A percentile compares a stretch with the other conserved stretches of the same genome.
Conservation (phyloP, 176 grass and related monocot genomes). For the Neostapfia colusana region DNA sequence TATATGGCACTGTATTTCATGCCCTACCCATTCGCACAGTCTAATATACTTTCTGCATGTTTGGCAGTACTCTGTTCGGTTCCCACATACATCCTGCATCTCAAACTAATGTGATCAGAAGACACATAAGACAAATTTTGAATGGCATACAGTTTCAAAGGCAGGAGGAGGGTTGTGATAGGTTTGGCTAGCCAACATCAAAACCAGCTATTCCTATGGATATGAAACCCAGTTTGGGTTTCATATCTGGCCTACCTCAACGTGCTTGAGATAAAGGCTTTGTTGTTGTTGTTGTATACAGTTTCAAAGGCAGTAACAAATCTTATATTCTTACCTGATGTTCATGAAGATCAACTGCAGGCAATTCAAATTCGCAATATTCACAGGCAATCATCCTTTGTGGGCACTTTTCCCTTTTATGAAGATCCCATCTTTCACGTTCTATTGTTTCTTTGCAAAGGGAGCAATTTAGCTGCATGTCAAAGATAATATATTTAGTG, state of each 20-base stretch:
- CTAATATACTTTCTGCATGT: slow-evolving; percentile 83
- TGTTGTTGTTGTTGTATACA: too few relatives aligned
- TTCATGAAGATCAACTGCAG: slow-evolving; percentile 75
- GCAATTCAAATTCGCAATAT: slow-evolving; percentile 93
- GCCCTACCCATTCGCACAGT: slow-evolving; percentile 63
- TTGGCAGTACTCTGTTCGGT: slow-evolving; percentile 83
- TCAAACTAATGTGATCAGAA: slow-evolving; percentile 29
- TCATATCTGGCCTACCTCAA: too few relatives aligned
- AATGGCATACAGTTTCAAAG: not conserved
- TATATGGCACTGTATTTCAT: slow-evolving; percentile 64
- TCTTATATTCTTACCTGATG: slow-evolving; percentile 74
- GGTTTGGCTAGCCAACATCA: too few relatives aligned
- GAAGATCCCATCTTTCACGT: slow-evolving; percentile 62
- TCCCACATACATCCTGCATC: slow-evolving; percentile 92
- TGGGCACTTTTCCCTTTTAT: slow-evolving; percentile 71
- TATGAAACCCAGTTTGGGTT: too few relatives aligned
- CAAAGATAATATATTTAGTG: slow-evolving; percentile 28
- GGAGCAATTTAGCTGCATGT: slow-evolving; percentile 64
- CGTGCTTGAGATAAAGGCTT: too few relatives aligned
- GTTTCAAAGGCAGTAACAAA: not conserved
- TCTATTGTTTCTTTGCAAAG: slow-evolving; percentile 78
- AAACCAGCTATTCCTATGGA: too few relatives aligned
- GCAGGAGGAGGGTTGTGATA: too few relatives aligned
- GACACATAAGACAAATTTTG: not conserved
- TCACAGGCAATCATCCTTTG: slow-evolving; percentile 78